A percentile compares a stretch with the other conserved stretches of the same genome.
phyloP scores from a whole-genome alignment of 2,329 filamentous ascomycete species.

The Eutypella sp. region DNA sequence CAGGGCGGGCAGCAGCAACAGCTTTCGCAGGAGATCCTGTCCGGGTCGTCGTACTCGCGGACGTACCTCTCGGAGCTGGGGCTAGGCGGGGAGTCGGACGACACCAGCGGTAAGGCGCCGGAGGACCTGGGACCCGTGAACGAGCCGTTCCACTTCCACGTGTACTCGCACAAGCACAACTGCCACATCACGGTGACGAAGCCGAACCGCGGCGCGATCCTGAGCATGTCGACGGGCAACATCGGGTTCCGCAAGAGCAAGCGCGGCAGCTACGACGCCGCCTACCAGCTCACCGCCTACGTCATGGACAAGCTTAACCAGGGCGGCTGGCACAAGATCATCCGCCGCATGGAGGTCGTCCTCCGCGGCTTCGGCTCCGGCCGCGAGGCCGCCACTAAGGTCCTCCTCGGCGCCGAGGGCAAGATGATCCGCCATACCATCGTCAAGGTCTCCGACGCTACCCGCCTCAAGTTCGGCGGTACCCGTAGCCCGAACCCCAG shows the following conservation, averaged over 20 bases:
- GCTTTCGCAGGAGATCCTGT: too few relatives aligned
- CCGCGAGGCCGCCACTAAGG: slow-evolving; percentile 84
- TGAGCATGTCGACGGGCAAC: slow-evolving; percentile 78
- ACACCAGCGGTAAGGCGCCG: slow-evolving; percentile 16
- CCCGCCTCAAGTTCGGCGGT: slow-evolving; percentile 92
- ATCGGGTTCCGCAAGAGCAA: slow-evolving; percentile 85
- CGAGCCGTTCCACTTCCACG: slow-evolving; percentile 78
- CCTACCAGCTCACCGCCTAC: slow-evolving; percentile 82
- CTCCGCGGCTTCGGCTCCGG: slow-evolving; percentile 82
- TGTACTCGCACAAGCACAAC: slow-evolving; percentile 89
- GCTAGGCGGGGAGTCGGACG: slow-evolving; percentile 12
- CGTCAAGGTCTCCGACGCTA: slow-evolving; percentile 75
- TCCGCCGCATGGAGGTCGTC: slow-evolving; percentile 72
- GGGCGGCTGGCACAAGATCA: slow-evolving; percentile 69
- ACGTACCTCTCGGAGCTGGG: slow-evolving; percentile 15
- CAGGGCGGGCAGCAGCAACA: too few relatives aligned
- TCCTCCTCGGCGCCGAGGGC: slow-evolving; percentile 81
- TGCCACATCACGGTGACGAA: slow-evolving; percentile 87
- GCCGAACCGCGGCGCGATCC: slow-evolving; percentile 71
- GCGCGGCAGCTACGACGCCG: slow-evolving; percentile 81
- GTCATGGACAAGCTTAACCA: slow-evolving; percentile 82
- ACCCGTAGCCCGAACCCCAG: slow-evolving; percentile 80
- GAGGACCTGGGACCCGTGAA: slow-evolving; percentile 32
- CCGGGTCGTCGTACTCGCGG: slow-evolving; percentile 11
- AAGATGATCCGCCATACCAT: slow-evolving; percentile 70